Base-by-base conservation (phyloP, 2,329 filamentous ascomycete genomes). In the Neocucurbitaria cava region DNA sequence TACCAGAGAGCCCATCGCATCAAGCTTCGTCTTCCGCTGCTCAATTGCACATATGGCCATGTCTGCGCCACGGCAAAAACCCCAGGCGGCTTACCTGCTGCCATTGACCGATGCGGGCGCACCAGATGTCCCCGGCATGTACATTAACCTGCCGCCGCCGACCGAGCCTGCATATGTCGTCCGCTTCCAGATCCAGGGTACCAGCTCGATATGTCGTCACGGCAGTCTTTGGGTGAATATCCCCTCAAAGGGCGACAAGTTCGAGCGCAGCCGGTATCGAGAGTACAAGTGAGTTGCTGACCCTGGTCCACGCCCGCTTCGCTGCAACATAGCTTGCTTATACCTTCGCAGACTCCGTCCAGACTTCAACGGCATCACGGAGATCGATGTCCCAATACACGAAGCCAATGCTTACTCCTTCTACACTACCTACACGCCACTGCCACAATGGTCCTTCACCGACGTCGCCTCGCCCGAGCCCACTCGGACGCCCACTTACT, bases 181-280 rank as follows among this genome's bases (percentile, higher is more conserved):
- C 52, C 89, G 94, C 55, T 96, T 99, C 77, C 87, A 92, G 65
- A 94, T 97, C 66, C 90, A 97, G 77, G 93, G 95, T 58, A 94
- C 92, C 52, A 96, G 94, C 73, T 96, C 94, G 58, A 95, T 99
- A 81, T 97, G 93, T 77, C 87, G 92, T 64, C 84, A 96, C 78
- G 95, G 96, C 55, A 97, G 91, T 72, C 83, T 99, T 59, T 99
- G 95, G 94, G 89, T 96, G 70, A 99, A 99, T 76, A 90, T 98
- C 56, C 95, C 95, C 7, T 85, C 89, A 57, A 82, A 88, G 67
- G 92, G 89, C 54, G 80, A 86, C 45, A 79, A 87, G 39, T 99
- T 98, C 72, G 84, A 87, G 61, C 88, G 95, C 65, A 83, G 89
- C 69, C 83, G 84, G 30, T 99, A 96, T 76, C 87, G 87, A 68